Conservation (phyloP, 2,329 filamentous ascomycete species). For the Fusarium burgessii region DNA sequence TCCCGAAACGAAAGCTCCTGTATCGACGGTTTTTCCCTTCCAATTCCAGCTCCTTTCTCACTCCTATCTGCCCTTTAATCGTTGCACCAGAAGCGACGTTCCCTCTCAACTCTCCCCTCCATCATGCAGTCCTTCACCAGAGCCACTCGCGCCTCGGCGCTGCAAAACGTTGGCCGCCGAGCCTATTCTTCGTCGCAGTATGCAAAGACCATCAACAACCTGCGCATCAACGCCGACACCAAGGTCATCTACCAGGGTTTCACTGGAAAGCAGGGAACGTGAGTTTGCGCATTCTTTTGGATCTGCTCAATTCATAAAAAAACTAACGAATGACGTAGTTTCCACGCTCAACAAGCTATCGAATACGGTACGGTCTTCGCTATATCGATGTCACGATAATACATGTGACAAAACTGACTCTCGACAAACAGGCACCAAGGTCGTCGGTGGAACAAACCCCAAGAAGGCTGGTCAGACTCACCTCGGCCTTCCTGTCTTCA, state of each 20-base stretch:
- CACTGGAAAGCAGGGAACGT: conserved; percentile 97
- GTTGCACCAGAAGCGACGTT: conserved; percentile 29
- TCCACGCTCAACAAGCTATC: conserved; percentile 97
- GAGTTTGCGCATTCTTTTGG: conserved; percentile 55
- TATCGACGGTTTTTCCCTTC: conserved; percentile 46
- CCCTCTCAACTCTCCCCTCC: conserved; percentile 12
- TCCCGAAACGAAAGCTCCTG: conserved; percentile 45
- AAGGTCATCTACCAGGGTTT: conserved; percentile 98
- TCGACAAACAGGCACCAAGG: conserved; percentile 80
- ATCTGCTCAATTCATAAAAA: neutral
- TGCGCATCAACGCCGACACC: conserved; percentile 92
- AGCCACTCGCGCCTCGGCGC: conserved; percentile 76
- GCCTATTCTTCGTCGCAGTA: conserved; percentile 83
- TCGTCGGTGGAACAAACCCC: conserved; percentile 98
- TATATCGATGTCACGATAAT: conserved; percentile 42
- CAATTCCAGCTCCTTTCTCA: conserved; percentile 29
- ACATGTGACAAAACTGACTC: conserved; percentile 47
- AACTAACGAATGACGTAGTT: conserved; percentile 66
- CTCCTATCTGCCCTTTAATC: conserved; percentile 29
- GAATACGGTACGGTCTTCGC: conserved; percentile 83
- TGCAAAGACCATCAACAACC: conserved; percentile 80
- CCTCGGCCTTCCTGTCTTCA: conserved; percentile 93
- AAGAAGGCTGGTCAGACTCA: conserved; percentile 96
- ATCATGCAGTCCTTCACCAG: conserved; percentile 89
- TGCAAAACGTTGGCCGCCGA: conserved; percentile 74